Base-by-base conservation (phyloP, 2,329 filamentous ascomycete species). In the Aureobasidium sp. region DNA sequence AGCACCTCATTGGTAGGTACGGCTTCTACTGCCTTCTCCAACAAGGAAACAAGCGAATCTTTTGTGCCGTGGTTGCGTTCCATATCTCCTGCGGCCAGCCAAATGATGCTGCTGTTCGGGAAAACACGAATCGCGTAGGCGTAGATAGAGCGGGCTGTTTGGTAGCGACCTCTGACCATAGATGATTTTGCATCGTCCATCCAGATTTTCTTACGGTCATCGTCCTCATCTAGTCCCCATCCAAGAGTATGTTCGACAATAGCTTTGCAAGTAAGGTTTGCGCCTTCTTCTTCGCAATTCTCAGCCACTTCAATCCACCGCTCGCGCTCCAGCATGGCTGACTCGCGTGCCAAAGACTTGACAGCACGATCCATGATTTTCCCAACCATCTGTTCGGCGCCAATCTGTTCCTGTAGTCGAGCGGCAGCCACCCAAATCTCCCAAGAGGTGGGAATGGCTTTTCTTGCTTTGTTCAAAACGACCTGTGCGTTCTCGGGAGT, bases 391-490 rank as follows among this genome's bases (percentile, higher is more conserved):
- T 82, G 81, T 21, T 84, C 85, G 64, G 89, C 88, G 25, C 91
- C 92, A 73, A 95, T 90, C 73, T 97, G 91, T 71, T 88, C 85
- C 73, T 96, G 91, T 49, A 99, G 77, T 60, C 93, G 83, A 38
- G 90, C 90, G 33, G 93, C 94, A 9, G 94, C 93, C 69, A 99
- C 90, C 94, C 94, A 99, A 64, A 99, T 90, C 70, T 96, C 92
- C 74, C 94, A 84, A 29, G 91, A 96, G 1, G 91, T 94, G 0
- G 94, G 94, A 5, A 95, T 85, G 2, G 93, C 91, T 76, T 95
- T 95, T 65, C 94, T 88, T 33, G 95, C 95, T 74, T 87, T 92
- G 75, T 99, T 99, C 65, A 99, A 82, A 42, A 99, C 91, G 69
- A 93, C 89, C 70, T 96, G 93, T 1, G 95, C 94, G 68, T 96